These are phyloP conservation scores for Fusarium sp. DNA, from an alignment of 2,329 filamentous ascomycete genomes.

Conservation along the genomic window DNA sequence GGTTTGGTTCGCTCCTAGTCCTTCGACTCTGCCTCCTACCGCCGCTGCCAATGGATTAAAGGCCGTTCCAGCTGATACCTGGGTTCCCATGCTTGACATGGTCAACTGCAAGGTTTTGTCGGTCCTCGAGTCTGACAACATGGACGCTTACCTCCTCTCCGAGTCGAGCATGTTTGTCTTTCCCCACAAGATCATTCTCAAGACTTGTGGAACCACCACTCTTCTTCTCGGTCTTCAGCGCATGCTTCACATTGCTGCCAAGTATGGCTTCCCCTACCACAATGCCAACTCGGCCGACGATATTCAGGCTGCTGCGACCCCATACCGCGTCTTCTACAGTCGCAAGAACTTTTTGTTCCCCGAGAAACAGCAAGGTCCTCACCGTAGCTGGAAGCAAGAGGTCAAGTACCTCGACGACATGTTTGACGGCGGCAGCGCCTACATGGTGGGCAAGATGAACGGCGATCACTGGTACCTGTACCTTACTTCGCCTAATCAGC, in stretches of 20 bases:
- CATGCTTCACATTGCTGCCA: conserved; percentile 90
- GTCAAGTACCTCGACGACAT: conserved; percentile 92
- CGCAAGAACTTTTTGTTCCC: conserved; percentile 98
- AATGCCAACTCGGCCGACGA: conserved; percentile 74
- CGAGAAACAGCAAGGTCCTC: conserved; percentile 91
- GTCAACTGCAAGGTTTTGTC: conserved; percentile 99
- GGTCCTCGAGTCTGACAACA: conserved; percentile 89
- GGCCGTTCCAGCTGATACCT: conserved; percentile 82
- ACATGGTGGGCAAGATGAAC: conserved; percentile 99
- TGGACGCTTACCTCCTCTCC: conserved; percentile 96
- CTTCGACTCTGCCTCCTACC: conserved; percentile 76
- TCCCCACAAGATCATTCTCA: conserved; percentile 98
- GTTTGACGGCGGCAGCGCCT: conserved; percentile 92
- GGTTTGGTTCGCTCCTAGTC: conserved; percentile 94
- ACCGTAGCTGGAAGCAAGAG: conserved; percentile 97
- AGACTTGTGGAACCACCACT: conserved; percentile 98
- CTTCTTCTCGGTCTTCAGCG: conserved; percentile 89
- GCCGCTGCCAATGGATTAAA: conserved; percentile 84
- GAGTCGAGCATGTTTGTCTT: conserved; percentile 99
- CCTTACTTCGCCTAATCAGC: conserved; percentile 86
- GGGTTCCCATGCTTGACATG: conserved; percentile 97
- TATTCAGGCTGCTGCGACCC: conserved; percentile 81
- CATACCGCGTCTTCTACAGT: conserved; percentile 97
- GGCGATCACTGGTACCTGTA: conserved; percentile 99
- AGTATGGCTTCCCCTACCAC: conserved; percentile 87